phyloP scores from a whole-genome alignment of 345 rosid species.

The Dovyalis caffra region DNA sequence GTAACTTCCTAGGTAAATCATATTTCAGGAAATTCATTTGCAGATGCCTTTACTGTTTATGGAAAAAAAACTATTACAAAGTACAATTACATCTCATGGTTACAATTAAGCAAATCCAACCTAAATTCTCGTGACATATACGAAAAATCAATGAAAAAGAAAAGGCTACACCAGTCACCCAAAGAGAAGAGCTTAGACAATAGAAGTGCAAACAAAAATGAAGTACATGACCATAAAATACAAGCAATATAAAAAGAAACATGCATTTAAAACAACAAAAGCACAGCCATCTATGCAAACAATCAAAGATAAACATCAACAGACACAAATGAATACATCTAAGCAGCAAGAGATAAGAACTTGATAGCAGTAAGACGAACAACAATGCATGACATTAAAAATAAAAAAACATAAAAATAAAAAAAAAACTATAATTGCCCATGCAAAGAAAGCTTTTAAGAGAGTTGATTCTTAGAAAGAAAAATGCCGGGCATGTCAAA shows the following conservation, averaged over 20 bases:
- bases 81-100: conserved; percentile 3
- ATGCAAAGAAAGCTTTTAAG: neutral
- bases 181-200: neutral
- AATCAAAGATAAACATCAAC: neutral
- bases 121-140: neutral
- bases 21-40: neutral
- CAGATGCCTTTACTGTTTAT: neutral
- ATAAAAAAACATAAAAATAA: too few species aligned
- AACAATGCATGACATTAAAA: neutral
- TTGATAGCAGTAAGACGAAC: neutral
- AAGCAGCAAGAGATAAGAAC: neutral
- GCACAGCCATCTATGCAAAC: neutral
- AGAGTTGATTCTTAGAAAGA: neutral
- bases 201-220: neutral
- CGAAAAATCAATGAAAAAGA: too few species aligned
- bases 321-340: neutral
- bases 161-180: neutral
- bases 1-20: neutral
- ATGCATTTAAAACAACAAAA: neutral
- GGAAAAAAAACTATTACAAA: conserved; percentile 12
- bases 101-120: neutral
- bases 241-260: neutral
- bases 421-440: neutral
- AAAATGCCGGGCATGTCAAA: neutral
- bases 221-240: neutral